Evolutionary conservation across 2,329 filamentous ascomycete species (phyloP), one percentile per base, ranked within the genome.

Genomic region (Thielaviopsis populi): DNA sequence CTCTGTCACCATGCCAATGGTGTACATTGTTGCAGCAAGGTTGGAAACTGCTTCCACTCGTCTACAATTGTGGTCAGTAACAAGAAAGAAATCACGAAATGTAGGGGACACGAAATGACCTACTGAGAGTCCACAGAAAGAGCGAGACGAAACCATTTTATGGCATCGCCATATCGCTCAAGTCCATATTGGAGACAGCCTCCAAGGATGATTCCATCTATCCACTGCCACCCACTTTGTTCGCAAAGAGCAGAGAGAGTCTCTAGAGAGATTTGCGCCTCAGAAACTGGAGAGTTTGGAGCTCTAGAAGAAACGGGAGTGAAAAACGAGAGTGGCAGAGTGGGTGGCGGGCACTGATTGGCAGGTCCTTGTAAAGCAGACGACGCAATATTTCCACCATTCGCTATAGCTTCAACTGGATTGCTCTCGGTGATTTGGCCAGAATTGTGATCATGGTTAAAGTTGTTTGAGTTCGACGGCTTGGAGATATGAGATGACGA

Each of bases 41-140:
- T 97, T 97, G 24, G 92, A 96, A 53, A 94, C 86, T 24, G 92
- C 91, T 76, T 99, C 94, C 59, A 96, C 87, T 72, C 96, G 89
- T 69, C 86, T 89, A 50, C 40, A 27, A 6, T 43, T 69, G 66
- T 67, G 66, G 61, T 72, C 70, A 69, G n/a, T n/a, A 1, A 24
- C 7, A 43, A n/a, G 17, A 30, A 2, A n/a, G 17, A 24, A 54
- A 41, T 17, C 13, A 42, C 33, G 6, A 41, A 11, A 59, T 3
- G 50, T 33, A 6, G 4, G 19, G 13, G 19, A 42, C 58, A 50
- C 8, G 43, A 15, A n/a, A 15, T 8, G 61, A 73, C 78, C 72
- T 74, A 84, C 83, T 76, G 80, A 58, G 78, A 73, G 69, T 86
- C 80, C 61, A 85, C 69, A 53, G 74, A 73, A 50, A 80, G 75